Conservation (phyloP, 306 rosid species). For the Pueraria montana region DNA sequence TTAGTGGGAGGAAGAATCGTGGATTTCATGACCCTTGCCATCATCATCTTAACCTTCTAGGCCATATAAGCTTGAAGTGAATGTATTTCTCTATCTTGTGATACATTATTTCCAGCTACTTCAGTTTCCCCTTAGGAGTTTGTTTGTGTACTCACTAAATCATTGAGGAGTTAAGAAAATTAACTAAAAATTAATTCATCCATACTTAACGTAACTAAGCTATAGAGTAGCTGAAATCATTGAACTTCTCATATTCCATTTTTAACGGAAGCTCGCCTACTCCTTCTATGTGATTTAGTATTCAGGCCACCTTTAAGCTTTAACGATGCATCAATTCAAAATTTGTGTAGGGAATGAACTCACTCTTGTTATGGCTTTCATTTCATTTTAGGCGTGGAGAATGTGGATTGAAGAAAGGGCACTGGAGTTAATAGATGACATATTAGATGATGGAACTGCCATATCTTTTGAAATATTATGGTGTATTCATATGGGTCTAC, state of each 20-base stretch:
- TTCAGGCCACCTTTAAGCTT: too few species aligned
- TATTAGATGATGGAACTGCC: background rate
- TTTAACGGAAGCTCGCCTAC: too few species aligned
- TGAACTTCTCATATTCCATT: background rate
- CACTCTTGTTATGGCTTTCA: too few species aligned
- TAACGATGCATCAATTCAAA: background rate
- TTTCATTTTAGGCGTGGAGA: background rate
- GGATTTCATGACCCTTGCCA: too few species aligned
- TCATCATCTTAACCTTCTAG: constrained; percentile 34
- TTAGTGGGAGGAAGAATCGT: too few species aligned
- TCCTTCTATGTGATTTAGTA: too few species aligned
- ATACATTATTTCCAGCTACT: background rate
- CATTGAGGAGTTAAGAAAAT: too few species aligned
- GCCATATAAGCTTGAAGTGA: background rate
- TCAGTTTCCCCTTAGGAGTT: background rate
- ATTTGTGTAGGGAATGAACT: background rate
- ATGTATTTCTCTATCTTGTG: background rate
- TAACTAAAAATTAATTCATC: background rate
- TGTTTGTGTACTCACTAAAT: too few species aligned
- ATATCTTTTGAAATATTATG: background rate
- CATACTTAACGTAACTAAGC: too few species aligned
- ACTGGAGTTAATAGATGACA: background rate
- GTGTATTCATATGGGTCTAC: background rate
- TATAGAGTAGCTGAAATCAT: too few species aligned
- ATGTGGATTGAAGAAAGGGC: background rate